phyloP scores from a whole-genome alignment of 495 filamentous ascomycete species.

The Annulohypoxylon bovei region DNA sequence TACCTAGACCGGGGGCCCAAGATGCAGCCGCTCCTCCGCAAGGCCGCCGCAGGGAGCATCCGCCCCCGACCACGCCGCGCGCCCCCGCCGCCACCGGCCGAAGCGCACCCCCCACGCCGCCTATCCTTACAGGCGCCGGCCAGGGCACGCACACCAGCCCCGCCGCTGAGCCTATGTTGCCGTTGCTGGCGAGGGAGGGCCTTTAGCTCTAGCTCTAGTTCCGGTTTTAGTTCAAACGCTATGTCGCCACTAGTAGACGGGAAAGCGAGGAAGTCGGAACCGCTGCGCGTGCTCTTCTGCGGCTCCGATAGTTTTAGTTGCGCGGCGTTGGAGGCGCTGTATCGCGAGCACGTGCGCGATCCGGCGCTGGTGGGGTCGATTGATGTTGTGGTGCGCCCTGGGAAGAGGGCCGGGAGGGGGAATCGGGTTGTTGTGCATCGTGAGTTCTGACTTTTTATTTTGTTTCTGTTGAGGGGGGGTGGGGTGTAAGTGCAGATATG shows the following conservation, averaged over 20 bases:
- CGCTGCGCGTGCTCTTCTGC: slow-evolving; percentile 92
- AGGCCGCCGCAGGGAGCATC: not conserved
- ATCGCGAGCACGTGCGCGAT: slow-evolving; percentile 64
- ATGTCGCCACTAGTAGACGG: no score
- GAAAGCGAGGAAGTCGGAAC: slow-evolving; percentile 50
- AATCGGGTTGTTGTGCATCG: slow-evolving; percentile 76
- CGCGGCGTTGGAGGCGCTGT: slow-evolving; percentile 76
- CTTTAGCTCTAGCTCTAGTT: not conserved
- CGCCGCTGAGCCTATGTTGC: not conserved
- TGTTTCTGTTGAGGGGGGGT: no score
- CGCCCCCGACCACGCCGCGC: slow-evolving; percentile 6
- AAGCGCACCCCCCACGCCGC: not conserved
- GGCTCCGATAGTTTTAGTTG: slow-evolving; percentile 94
- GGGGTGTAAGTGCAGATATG: no score
- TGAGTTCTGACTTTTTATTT: slow-evolving; percentile 47
- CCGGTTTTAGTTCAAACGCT: not conserved
- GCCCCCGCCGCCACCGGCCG: not conserved
- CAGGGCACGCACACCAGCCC: not conserved
- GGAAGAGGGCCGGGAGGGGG: slow-evolving; percentile 78
- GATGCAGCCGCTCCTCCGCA: slow-evolving; percentile 19
- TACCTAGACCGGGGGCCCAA: not conserved
- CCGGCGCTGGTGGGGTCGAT: slow-evolving; percentile 76
- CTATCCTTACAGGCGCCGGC: not conserved
- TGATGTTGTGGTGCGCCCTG: slow-evolving; percentile 84
- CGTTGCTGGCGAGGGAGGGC: slow-evolving; percentile 4